phyloP scores from a whole-genome alignment of 495 filamentous ascomycete species.

The Aspergillus diversus region DNA sequence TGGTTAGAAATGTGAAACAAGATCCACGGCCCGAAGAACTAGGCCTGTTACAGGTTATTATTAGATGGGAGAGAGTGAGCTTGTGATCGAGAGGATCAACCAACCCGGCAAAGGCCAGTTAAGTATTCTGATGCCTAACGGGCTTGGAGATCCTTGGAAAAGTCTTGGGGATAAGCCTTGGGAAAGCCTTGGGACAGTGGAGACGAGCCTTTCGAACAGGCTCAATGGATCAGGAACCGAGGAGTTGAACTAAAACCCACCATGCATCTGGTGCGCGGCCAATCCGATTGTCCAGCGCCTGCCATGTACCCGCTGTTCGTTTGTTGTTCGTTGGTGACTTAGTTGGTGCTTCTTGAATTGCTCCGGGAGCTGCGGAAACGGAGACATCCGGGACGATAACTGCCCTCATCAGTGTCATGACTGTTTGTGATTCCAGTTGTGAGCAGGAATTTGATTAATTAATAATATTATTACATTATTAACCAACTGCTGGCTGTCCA shows the following conservation, averaged over 20 bases:
- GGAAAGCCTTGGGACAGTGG: conserved; percentile 2
- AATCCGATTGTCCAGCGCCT: conserved; percentile 6
- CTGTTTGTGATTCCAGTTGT: neutral
- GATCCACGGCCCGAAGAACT: no score
- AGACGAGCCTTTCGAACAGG: neutral
- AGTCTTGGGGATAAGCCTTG: neutral
- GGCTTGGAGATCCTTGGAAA: no score
- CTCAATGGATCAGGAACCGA: conserved; percentile 3
- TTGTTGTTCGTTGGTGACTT: neutral
- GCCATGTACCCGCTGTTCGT: neutral
- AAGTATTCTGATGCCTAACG: no score
- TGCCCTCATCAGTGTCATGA: neutral
- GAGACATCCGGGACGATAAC: neutral
- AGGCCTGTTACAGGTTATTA: no score
- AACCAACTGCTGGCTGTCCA: no score
- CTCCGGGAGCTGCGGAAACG: neutral
- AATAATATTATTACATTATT: neutral
- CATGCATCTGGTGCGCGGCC: neutral
- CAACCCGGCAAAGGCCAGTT: no score
- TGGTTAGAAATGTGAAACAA: no score
- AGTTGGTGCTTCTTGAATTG: neutral
- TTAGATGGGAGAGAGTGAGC: no score
- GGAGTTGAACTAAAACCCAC: neutral
- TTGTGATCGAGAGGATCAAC: no score
- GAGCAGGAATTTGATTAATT: neutral